These are phyloP conservation scores for Syzygium aqueum DNA, from an alignment of 345 rosid species.

Conservation along the genomic window DNA sequence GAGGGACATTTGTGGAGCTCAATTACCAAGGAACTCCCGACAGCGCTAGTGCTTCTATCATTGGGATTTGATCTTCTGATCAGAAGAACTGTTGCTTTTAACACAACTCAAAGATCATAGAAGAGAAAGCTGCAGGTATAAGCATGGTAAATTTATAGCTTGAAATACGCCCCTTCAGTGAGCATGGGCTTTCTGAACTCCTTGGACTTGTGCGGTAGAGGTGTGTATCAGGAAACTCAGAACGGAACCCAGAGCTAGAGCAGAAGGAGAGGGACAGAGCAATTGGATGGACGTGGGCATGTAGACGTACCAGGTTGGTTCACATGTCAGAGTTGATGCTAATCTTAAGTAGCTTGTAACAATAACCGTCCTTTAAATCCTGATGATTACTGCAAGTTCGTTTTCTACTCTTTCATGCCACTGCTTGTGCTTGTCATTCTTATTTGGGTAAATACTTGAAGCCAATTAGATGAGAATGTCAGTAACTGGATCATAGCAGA, in stretches of 20 bases:
- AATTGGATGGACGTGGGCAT: not conserved
- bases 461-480: not conserved
- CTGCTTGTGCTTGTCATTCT: not conserved
- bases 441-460: not conserved
- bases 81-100: not conserved
- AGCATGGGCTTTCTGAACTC: not conserved
- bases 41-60: conserved; percentile 51
- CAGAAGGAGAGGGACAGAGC: not conserved
- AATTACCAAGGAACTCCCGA: conserved; percentile 47
- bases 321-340: not conserved
- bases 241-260: not conserved
- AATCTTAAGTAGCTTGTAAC: not conserved
- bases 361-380: not conserved
- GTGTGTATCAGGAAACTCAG: not conserved
- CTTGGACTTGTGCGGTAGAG: not conserved
- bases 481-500: not conserved
- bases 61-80: conserved; percentile 36
- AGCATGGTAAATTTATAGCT: not conserved
- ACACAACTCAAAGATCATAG: not conserved
- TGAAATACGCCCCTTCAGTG: not conserved
- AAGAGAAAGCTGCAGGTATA: not conserved
- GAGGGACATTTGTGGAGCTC: conserved; percentile 79
- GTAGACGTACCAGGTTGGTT: not conserved
- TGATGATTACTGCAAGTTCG: not conserved
- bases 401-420: not conserved